Evolutionary conservation across 768 basidiomycete species (phyloP).

Genomic region (Mycena latifolia): DNA sequence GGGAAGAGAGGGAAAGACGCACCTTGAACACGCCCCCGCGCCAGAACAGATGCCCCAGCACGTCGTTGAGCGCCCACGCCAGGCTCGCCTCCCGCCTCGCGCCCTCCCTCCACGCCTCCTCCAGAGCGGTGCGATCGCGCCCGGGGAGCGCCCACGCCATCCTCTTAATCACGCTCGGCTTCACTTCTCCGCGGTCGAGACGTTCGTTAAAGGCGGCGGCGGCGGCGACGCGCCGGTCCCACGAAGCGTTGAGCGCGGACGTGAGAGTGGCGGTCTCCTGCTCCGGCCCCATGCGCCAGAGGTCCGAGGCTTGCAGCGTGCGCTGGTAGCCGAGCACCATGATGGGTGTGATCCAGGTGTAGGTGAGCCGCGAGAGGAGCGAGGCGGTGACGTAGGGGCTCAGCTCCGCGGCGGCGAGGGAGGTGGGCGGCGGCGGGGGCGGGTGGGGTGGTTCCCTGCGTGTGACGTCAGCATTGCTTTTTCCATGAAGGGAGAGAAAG

Average conservation of each 20-base stretch:
- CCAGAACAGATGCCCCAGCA: conserved; percentile 72
- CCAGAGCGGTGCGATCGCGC: conserved; percentile 44
- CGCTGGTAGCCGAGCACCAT: conserved; percentile 80
- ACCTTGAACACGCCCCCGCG: conserved; percentile 72
- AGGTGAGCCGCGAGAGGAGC: conserved; percentile 72
- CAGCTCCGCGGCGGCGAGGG: conserved; percentile 68
- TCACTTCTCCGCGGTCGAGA: conserved; percentile 50
- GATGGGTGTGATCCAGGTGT: conserved; percentile 72
- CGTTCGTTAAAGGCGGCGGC: conserved; percentile 69
- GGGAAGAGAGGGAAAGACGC: neutral
- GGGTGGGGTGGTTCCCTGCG: conserved; percentile 68
- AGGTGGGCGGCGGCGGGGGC: conserved; percentile 66
- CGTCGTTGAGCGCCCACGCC: conserved; percentile 71
- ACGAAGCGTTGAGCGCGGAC: conserved; percentile 65
- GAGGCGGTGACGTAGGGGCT: conserved; percentile 76
- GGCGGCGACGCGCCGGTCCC: conserved; percentile 58
- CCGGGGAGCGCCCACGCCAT: conserved; percentile 52
- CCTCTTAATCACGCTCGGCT: conserved; percentile 54
- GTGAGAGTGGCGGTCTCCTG: conserved; percentile 64
- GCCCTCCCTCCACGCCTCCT: conserved; percentile 58
- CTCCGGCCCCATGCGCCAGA: conserved; percentile 73
- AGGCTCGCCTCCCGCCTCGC: conserved; percentile 64
- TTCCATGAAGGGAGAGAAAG: neutral
- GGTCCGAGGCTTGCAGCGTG: conserved; percentile 78
- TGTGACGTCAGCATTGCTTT: neutral